Conservation (phyloP, 768 basidiomycete species). For the Suillus luteus region DNA sequence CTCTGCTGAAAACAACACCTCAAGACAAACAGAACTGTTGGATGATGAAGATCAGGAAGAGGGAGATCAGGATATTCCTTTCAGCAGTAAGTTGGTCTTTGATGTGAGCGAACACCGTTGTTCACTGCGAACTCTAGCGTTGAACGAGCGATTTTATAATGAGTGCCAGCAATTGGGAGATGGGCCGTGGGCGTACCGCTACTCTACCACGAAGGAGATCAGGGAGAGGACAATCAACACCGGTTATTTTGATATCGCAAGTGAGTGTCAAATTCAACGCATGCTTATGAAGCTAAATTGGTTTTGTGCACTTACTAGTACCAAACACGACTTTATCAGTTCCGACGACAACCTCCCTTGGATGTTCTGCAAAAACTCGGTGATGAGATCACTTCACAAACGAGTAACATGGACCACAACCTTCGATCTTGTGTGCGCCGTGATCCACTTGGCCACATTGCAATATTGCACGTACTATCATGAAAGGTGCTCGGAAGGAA, state of each 20-base stretch:
- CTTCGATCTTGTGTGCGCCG: no score
- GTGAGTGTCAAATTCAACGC: neutral
- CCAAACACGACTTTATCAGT: neutral
- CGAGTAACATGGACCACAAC: neutral
- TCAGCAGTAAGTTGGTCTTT: slow-evolving; percentile 28
- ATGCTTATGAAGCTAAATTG: neutral
- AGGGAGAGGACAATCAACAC: slow-evolving; percentile 18
- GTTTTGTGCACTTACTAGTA: neutral
- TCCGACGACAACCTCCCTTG: neutral
- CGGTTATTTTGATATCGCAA: neutral
- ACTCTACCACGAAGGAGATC: slow-evolving; percentile 33
- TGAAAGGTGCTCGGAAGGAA: neutral
- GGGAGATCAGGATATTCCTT: slow-evolving; percentile 19
- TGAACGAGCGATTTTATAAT: slow-evolving; percentile 24
- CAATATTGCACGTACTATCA: no score
- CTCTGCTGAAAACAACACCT: slow-evolving; percentile 2
- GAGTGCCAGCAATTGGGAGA: slow-evolving; percentile 14
- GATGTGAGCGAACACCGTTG: slow-evolving; percentile 13
- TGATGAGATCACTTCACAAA: neutral
- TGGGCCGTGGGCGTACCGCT: slow-evolving; percentile 30
- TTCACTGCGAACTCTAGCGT: slow-evolving; percentile 17
- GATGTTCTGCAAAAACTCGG: neutral
- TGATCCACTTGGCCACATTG: no score
- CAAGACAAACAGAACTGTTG: slow-evolving; percentile 9
- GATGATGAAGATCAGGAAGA: slow-evolving; percentile 23